phyloP scores from a whole-genome alignment of 306 rosid genomes.

The Quercus robur region DNA sequence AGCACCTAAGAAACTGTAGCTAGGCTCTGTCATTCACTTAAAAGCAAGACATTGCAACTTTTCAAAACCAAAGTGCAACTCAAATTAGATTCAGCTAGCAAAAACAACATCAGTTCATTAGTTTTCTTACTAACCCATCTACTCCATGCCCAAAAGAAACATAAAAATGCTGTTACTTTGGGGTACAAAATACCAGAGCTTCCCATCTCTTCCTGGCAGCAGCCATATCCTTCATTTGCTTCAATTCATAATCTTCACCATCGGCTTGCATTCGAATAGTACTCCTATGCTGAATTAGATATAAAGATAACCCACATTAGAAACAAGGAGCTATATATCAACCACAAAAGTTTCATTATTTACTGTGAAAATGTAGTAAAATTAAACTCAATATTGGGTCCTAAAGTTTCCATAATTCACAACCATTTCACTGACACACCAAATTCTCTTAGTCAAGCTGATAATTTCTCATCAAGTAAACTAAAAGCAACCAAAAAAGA shows the following conservation, averaged over 20 bases:
- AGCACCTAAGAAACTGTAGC: too few species aligned
- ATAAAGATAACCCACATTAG: constrained; percentile 3
- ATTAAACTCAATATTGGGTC: background rate
- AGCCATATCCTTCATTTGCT: constrained; percentile 90
- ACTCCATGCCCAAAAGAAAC: background rate
- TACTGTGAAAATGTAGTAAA: background rate
- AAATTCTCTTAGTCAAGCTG: background rate
- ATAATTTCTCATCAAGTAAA: background rate
- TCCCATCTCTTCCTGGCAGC: constrained; percentile 98
- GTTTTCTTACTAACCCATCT: background rate
- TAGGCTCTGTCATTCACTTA: background rate
- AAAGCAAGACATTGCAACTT: background rate
- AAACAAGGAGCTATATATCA: background rate
- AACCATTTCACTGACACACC: background rate
- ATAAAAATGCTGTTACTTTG: background rate
- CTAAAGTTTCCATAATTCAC: background rate
- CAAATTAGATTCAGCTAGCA: constrained; percentile 12
- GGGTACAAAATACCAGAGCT: constrained; percentile 62
- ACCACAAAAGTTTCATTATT: background rate
- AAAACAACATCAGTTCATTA: background rate
- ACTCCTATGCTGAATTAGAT: constrained; percentile 28
- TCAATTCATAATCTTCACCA: constrained; percentile 70
- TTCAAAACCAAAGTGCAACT: background rate
- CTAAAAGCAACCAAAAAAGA: background rate
- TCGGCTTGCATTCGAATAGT: constrained; percentile 51